phyloP scores from a whole-genome alignment of 2,329 filamentous ascomycete species.

The Talaromyces albobiverticillius region DNA sequence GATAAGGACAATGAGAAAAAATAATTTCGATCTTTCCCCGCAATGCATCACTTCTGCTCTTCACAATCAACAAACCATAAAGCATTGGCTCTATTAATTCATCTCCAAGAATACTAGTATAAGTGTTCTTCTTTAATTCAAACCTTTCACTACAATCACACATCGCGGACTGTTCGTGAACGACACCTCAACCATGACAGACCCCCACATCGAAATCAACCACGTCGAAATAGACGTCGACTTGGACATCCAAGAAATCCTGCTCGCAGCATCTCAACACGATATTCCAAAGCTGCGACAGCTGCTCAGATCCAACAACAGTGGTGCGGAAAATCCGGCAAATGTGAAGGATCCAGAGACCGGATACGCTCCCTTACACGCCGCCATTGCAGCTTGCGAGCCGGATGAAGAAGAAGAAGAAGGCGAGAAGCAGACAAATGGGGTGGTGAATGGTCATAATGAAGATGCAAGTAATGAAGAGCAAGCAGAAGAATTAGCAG shows the following conservation, averaged over 20 bases:
- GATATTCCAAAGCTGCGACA: constrained; percentile 66
- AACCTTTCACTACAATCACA: too few species aligned
- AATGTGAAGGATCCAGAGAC: constrained; percentile 82
- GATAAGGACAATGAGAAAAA: not conserved
- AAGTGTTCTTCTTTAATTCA: not conserved
- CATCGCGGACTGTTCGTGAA: too few species aligned
- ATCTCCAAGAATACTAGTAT: not conserved
- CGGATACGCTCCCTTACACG: constrained; percentile 83
- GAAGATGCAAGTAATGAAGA: constrained; percentile 7
- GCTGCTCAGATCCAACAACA: constrained; percentile 58
- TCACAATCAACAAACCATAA: not conserved
- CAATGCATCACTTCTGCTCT: not conserved
- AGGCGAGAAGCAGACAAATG: constrained; percentile 23
- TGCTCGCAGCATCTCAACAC: constrained; percentile 65
- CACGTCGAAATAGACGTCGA: constrained; percentile 28
- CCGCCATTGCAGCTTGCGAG: constrained; percentile 76
- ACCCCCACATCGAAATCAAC: constrained; percentile 5
- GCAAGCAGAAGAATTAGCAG: constrained; percentile 46
- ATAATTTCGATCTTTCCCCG: not conserved
- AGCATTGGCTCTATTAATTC: not conserved
- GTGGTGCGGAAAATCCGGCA: constrained; percentile 50
- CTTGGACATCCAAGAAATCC: constrained; percentile 55
- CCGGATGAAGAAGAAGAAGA: constrained; percentile 31
- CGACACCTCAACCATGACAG: constrained; percentile 11
- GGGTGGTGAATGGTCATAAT: constrained; percentile 11